Conservation (phyloP, 1,139 yeast genomes). For the Blastobotrys indianensis region DNA sequence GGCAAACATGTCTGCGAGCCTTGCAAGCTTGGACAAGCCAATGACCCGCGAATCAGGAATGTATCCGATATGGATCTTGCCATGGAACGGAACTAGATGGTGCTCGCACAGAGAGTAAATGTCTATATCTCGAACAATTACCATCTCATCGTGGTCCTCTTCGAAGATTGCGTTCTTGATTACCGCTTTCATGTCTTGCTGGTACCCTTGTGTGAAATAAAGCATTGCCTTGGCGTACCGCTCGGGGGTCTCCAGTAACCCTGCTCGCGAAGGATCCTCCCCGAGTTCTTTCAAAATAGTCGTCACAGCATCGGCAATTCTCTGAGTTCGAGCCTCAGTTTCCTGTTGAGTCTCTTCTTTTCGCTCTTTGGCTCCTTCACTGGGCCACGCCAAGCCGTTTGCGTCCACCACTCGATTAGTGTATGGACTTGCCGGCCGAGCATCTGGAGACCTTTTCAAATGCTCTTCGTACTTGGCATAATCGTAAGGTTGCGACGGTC, state of each 20-base stretch:
- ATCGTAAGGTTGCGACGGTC: slow-evolving; percentile 19
- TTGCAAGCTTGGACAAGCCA: slow-evolving; percentile 87
- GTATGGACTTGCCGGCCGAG: slow-evolving; percentile 78
- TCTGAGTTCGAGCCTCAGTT: slow-evolving; percentile 52
- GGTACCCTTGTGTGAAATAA: slow-evolving; percentile 92
- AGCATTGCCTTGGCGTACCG: slow-evolving; percentile 96
- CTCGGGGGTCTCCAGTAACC: slow-evolving; percentile 89
- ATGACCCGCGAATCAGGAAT: slow-evolving; percentile 93
- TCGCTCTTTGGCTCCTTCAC: slow-evolving; percentile 74
- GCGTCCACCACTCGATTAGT: slow-evolving; percentile 83
- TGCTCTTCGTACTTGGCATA: slow-evolving; percentile 37
- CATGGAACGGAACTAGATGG: slow-evolving; percentile 94
- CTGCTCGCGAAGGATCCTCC: slow-evolving; percentile 85
- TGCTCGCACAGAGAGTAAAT: slow-evolving; percentile 92
- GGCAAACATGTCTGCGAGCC: slow-evolving; percentile 95
- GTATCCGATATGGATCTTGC: slow-evolving; percentile 94
- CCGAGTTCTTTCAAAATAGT: slow-evolving; percentile 82
- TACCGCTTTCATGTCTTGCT: slow-evolving; percentile 74
- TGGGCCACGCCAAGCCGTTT: slow-evolving; percentile 94
- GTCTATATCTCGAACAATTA: slow-evolving; percentile 90
- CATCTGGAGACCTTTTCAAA: slow-evolving; percentile 46
- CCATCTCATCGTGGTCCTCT: slow-evolving; percentile 99
- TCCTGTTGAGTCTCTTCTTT: slow-evolving; percentile 62
- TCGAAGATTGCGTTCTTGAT: slow-evolving; percentile 94
- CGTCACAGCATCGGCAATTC: slow-evolving; percentile 82